Evolutionary conservation across 2,329 filamentous ascomycete species (phyloP).

Genomic region (Pseudogymnoascus sp.): DNA sequence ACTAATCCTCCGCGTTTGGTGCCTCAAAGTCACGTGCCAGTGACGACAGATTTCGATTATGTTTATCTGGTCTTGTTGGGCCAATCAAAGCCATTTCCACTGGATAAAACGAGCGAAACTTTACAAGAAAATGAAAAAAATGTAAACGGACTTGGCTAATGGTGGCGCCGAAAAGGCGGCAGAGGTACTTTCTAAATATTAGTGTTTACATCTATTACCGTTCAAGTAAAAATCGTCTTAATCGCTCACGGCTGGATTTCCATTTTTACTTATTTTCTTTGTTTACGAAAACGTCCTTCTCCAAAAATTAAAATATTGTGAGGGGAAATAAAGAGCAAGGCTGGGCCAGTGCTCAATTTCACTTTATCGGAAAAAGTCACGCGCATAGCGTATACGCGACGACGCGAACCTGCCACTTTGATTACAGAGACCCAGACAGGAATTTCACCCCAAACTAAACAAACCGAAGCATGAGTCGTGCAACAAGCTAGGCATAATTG

Average conservation of each 20-base stretch:
- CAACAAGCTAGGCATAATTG: background rate
- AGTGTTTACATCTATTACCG: background rate
- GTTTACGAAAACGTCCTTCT: background rate
- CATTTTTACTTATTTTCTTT: background rate
- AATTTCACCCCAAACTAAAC: slow-evolving; percentile 9
- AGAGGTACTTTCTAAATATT: background rate
- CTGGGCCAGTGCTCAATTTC: background rate
- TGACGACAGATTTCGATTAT: background rate
- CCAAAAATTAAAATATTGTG: background rate
- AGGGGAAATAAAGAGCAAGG: background rate
- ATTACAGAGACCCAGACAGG: slow-evolving; percentile 7
- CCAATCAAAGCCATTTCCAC: background rate
- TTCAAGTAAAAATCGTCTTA: background rate
- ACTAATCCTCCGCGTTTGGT: background rate
- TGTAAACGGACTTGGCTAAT: background rate
- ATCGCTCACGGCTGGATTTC: background rate
- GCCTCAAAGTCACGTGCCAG: background rate
- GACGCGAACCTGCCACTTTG: slow-evolving; percentile 10
- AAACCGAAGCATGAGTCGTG: slow-evolving; percentile 3
- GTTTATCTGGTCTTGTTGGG: background rate
- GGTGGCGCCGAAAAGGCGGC: background rate
- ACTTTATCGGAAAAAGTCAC: slow-evolving; percentile 9
- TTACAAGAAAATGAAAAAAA: slow-evolving; percentile 8
- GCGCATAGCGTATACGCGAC: slow-evolving; percentile 9
- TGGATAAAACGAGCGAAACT: slow-evolving; percentile 9